Percentiles rank a stretch among this genome's conserved stretches.
These are phyloP conservation scores for Coniosporium tulheliwenetii DNA, from an alignment of 2,329 filamentous ascomycete genomes.

Conservation along the genomic window DNA sequence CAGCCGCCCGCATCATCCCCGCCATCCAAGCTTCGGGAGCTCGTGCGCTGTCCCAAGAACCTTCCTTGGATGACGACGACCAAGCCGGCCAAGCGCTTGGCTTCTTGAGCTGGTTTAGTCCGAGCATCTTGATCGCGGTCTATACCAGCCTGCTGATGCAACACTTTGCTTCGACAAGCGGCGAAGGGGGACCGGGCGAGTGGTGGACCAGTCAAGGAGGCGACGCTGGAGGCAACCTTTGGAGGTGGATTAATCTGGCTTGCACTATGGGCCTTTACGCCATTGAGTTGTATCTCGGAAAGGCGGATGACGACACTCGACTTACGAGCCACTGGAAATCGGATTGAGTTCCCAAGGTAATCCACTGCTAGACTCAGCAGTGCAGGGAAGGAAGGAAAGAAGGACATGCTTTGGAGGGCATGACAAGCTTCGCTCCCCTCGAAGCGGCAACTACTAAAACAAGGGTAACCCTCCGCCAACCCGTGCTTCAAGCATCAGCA, in stretches of 20 bases:
- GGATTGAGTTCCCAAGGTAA: slow-evolving; percentile 41
- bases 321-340: slow-evolving; percentile 81
- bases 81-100: slow-evolving; percentile 66
- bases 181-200: slow-evolving; percentile 37
- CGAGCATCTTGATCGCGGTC: slow-evolving; percentile 84
- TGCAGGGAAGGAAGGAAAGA: background rate
- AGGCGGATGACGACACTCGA: slow-evolving; percentile 60
- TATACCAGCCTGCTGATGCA: slow-evolving; percentile 93
- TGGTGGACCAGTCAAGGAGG: slow-evolving; percentile 81
- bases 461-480: no score
- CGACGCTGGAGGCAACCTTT: slow-evolving; percentile 68
- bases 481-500: no score
- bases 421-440: background rate
- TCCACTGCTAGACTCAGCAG: background rate
- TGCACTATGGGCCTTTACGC: slow-evolving; percentile 83
- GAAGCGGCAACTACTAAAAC: no score
- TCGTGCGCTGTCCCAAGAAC: slow-evolving; percentile 67
- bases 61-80: slow-evolving; percentile 71
- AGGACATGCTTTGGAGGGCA: background rate
- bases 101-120: slow-evolving; percentile 84
- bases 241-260: slow-evolving; percentile 86
- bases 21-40: slow-evolving; percentile 80
- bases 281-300: slow-evolving; percentile 75
- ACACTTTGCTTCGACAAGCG: slow-evolving; percentile 66
- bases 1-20: slow-evolving; percentile 87